phyloP scores from a whole-genome alignment of 2,329 filamentous ascomycete genomes.

The Ophiostoma ips region DNA sequence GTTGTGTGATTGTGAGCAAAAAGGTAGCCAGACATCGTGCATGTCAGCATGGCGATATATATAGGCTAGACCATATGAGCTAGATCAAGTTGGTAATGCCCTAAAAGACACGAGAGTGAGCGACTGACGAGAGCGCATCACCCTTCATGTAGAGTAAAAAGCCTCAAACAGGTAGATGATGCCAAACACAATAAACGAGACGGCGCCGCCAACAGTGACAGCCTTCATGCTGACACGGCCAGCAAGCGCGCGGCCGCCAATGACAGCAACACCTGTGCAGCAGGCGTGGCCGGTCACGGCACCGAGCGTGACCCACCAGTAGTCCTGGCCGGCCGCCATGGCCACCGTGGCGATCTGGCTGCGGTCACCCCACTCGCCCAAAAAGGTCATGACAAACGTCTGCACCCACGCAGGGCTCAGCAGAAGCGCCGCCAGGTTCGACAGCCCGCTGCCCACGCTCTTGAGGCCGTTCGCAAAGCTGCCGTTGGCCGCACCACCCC shows the following conservation, averaged over 20 bases:
- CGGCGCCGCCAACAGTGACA: slow-evolving; percentile 82
- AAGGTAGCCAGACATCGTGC: no score
- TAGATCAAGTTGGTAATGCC: not conserved
- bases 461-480: slow-evolving; percentile 38
- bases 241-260: slow-evolving; percentile 84
- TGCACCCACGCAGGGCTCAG: slow-evolving; percentile 96
- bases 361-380: slow-evolving; percentile 95
- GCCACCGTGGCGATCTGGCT: slow-evolving; percentile 97
- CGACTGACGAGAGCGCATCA: no score
- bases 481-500: slow-evolving; percentile 24
- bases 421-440: slow-evolving; percentile 76
- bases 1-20: not conserved
- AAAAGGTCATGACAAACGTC: slow-evolving; percentile 97
- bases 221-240: slow-evolving; percentile 89
- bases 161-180: slow-evolving; percentile 83
- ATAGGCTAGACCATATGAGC: no score
- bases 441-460: slow-evolving; percentile 46
- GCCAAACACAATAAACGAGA: slow-evolving; percentile 82
- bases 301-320: slow-evolving; percentile 95
- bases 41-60: no score
- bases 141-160: slow-evolving; percentile 33
- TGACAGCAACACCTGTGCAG: slow-evolving; percentile 81
- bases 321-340: slow-evolving; percentile 96
- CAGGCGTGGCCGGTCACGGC: slow-evolving; percentile 75
- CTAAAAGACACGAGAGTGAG: not conserved